These are phyloP conservation scores for Asterionellopsis glacialis DNA, from an alignment of 108 stramenopile species.

Conservation along the genomic window DNA sequence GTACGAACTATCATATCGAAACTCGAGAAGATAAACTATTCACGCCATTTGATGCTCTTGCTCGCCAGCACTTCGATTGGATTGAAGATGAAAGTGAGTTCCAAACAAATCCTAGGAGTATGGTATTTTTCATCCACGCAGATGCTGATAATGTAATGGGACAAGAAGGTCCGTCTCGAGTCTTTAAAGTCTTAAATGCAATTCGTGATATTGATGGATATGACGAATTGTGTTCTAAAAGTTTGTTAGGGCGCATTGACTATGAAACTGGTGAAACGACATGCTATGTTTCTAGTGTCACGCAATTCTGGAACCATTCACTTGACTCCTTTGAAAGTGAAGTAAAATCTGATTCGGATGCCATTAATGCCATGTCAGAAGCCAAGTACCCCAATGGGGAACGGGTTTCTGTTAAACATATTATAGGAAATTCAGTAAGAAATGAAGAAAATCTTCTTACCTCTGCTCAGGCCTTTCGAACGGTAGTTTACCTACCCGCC, in stretches of 20 bases:
- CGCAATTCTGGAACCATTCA: constrained; percentile 16
- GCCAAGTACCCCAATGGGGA: constrained; percentile 3
- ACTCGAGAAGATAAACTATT: constrained; percentile 14
- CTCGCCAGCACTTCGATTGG: constrained; percentile 9
- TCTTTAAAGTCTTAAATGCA: constrained; percentile 16
- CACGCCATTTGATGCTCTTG: constrained; percentile 4
- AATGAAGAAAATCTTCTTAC: constrained; percentile 2
- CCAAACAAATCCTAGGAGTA: neutral
- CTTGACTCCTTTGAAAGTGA: constrained; percentile 1
- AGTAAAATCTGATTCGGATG: constrained; percentile 1
- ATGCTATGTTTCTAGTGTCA: constrained; percentile 7
- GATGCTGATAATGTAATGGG: constrained; percentile 12
- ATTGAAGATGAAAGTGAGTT: constrained; percentile 11
- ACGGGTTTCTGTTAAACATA: neutral
- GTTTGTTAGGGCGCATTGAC: neutral
- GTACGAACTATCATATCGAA: constrained; percentile 30
- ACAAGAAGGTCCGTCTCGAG: neutral
- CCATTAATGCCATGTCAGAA: constrained; percentile 7
- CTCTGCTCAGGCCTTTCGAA: constrained; percentile 1
- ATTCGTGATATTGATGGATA: constrained; percentile 9
- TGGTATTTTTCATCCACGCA: constrained; percentile 10
- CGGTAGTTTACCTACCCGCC: constrained; percentile 6
- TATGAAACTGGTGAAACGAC: constrained; percentile 12
- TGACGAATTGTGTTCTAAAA: constrained; percentile 11
- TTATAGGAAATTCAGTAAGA: constrained; percentile 4